Base-by-base conservation (phyloP, 83 land plant genomes). In the Picea abies region DNA sequence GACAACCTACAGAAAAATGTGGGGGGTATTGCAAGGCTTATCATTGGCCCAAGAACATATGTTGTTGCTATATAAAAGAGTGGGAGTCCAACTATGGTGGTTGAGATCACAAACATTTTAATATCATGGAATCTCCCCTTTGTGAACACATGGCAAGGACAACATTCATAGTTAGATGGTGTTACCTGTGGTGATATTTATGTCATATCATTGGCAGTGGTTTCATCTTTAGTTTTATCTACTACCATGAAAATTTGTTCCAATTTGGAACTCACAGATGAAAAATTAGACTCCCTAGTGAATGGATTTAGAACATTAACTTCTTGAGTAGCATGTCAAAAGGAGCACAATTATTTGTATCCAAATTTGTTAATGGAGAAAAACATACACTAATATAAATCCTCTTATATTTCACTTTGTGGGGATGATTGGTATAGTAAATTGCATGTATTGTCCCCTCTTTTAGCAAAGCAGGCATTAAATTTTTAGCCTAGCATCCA, bases 371-470 rank as follows among this genome's bases (percentile, higher is more conserved):
- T 91, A 82, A 90, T 87, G 87, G 88, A 94, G 83, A 79, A 87
- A 79, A 80, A 70, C 84, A 47, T 91, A 88, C 78, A 82, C 82
- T 37, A 72, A 85, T 35, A 75, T 84, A 65, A 79, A 88, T 44
- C 85, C 91, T 81, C 88, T 90, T 68, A 4, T 70, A 29, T 80
- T 88, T 60, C 87, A 85, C 73, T 80, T 93, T 26, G 90, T 92
- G 73, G 93, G 87, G 2, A 87, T 93, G 94, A 82, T 93, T 82
- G 96, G 96, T 71, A 86, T 91, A 80, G 91, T 88, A 9, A 91
- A 91, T 86, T 88, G 87, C 20, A 23, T 93, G 77, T 88, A 91
- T 47, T 78, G 58, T 87, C n/a, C 17, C 52, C 47, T 26, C 83
- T 63, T 41, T 63, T 15, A 63, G 63, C 14, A 32, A 80, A 29